Evolutionary conservation across 2,329 filamentous ascomycete genomes (phyloP).

Genomic region (Triangularia setosa): DNA sequence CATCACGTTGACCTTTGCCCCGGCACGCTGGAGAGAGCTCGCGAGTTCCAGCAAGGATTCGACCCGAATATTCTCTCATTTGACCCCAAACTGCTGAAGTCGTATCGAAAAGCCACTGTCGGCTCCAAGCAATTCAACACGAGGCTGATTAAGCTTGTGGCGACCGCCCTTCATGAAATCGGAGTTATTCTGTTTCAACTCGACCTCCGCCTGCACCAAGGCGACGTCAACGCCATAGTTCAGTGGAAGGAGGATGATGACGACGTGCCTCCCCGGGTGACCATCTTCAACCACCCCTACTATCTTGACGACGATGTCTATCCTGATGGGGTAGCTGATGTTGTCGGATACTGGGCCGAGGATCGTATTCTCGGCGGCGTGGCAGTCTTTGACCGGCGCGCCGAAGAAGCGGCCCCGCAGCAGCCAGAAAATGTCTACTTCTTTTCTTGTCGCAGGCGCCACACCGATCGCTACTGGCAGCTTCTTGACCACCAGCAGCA

Average conservation of each 20-base stretch:
- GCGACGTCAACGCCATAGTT: constrained; percentile 3
- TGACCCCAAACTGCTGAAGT: constrained; percentile 12
- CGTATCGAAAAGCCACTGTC: constrained; percentile 11
- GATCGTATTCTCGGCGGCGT: constrained; percentile 26
- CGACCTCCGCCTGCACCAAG: constrained; percentile 12
- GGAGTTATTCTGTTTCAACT: constrained; percentile 17
- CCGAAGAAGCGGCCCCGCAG: neutral
- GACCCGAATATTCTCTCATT: constrained; percentile 9
- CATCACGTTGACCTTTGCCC: constrained; percentile 16
- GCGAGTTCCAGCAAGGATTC: constrained; percentile 3
- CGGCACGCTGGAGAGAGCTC: constrained; percentile 13
- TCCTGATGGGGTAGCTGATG: constrained; percentile 23
- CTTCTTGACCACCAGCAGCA: constrained; percentile 25
- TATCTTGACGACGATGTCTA: constrained; percentile 23
- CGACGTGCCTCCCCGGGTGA: constrained; percentile 11
- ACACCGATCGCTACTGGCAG: constrained; percentile 27
- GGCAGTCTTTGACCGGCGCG: constrained; percentile 22
- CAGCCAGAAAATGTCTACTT: constrained; percentile 22
- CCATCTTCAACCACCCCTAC: constrained; percentile 18
- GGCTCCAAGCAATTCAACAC: constrained; percentile 17
- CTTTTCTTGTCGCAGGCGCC: constrained; percentile 17
- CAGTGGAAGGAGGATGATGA: constrained; percentile 7
- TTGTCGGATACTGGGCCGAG: constrained; percentile 28
- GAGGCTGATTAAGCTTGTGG: constrained; percentile 23
- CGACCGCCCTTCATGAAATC: constrained; percentile 23